Evolutionary conservation across 2,329 filamentous ascomycete genomes (phyloP), one percentile per base, ranked within the genome.

Genomic region (Sarocladium strictum): DNA sequence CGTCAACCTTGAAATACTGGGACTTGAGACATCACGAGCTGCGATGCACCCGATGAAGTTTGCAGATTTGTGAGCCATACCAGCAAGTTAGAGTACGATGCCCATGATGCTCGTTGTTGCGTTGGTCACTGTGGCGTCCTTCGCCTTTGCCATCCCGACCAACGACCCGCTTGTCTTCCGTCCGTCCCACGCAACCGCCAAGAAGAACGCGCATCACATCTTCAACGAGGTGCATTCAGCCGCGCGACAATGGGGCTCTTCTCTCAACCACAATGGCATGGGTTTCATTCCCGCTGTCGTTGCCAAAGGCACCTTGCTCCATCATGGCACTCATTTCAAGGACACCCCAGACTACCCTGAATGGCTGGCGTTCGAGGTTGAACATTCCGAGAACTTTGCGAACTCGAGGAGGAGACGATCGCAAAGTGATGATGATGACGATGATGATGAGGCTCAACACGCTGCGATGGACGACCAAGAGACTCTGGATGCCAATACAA

Each of bases 281-380:
- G 83, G 84, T 1, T 77, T 87, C 60, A 87, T 90, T 61, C 74
- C 86, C 0, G 86, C 80, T 1, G 78, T 76, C 0, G 76, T 91
- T 1, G 86, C 87, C 0, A 71, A 73, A 17, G 85, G 83, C 2
- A 86, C 83, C 0, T 70, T 84, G 33, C 67, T 90, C 10, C 89
- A 90, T 61, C 87, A 91, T 63, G 87, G 88, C 12, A 77, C 76
- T 0, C 60, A 59, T 9, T 65, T 62, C 0, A 60, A 71, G 1
- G 66, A 76, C 1, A 71, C 75, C 0, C 76, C 87, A 0, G 66
- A 68, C 2, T 77, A 75, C 0, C 78, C 76, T 2, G 84, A 90
- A 61, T 90, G 87, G 86, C 72, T 91, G 1, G 87, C 88, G 0
- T 91, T 90, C 62, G 87, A 91, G 65, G 78, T 86, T 3, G 87